Conservation (phyloP, 2,329 filamentous ascomycete genomes). For the Elsinoe perseae region DNA sequence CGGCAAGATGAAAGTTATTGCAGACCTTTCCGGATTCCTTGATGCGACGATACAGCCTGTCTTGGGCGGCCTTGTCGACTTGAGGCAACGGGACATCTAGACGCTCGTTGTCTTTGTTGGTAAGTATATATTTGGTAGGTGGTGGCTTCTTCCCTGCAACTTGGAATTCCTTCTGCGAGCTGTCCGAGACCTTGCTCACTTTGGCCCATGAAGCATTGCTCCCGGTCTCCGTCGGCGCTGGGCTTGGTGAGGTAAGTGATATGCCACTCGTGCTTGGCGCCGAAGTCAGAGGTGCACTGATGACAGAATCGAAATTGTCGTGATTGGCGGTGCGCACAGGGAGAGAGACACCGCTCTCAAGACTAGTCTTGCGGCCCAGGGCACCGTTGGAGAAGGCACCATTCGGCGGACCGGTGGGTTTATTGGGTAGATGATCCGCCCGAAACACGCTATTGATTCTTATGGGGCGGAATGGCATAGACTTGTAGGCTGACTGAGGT, state of each 20-base stretch:
- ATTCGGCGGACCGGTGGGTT: slow-evolving; percentile 13
- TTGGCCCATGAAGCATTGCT: slow-evolving; percentile 32
- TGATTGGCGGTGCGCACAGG: slow-evolving; percentile 6
- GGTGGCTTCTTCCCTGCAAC: slow-evolving; percentile 30
- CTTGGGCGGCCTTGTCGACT: slow-evolving; percentile 24
- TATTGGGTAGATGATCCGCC: slow-evolving; percentile 34
- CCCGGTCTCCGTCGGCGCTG: slow-evolving; percentile 17
- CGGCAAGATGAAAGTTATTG: slow-evolving; percentile 33
- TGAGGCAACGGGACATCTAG: slow-evolving; percentile 34
- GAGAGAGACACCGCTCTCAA: slow-evolving; percentile 11
- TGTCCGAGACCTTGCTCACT: slow-evolving; percentile 34
- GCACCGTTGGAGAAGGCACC: neutral
- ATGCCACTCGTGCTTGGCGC: neutral
- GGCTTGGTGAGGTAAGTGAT: slow-evolving; percentile 16
- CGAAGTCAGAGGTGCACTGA: neutral
- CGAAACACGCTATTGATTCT: slow-evolving; percentile 38
- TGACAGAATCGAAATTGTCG: slow-evolving; percentile 5
- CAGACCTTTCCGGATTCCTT: slow-evolving; percentile 29
- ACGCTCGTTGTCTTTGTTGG: slow-evolving; percentile 37
- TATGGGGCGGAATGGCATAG: slow-evolving; percentile 35
- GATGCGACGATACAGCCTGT: slow-evolving; percentile 25
- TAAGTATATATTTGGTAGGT: slow-evolving; percentile 32
- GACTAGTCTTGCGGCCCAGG: neutral
- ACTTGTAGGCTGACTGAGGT: slow-evolving; percentile 34
- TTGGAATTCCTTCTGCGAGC: slow-evolving; percentile 31